Percentiles rank a stretch among this genome's conserved stretches.
Evolutionary conservation across 2,329 filamentous ascomycete species (phyloP).

Genomic region (Pyricularia pennisetigena): DNA sequence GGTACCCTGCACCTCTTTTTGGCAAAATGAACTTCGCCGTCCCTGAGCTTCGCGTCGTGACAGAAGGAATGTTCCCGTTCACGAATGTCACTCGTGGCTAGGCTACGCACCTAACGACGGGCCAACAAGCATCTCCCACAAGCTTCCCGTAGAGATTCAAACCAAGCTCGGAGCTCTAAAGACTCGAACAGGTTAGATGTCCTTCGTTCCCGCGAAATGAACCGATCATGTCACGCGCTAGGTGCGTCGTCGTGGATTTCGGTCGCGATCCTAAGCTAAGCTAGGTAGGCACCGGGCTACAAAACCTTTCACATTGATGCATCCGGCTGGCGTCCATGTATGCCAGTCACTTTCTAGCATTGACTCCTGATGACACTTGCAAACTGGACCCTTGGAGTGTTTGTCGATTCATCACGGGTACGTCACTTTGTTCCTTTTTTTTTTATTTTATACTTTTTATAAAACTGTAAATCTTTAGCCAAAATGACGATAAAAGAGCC

Average conservation of each 20-base stretch:
- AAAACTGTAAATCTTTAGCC: background rate
- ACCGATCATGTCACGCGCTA: background rate
- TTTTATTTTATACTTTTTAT: too few species aligned
- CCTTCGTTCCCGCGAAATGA: background rate
- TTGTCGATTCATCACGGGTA: background rate
- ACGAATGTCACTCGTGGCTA: background rate
- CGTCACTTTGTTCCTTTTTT: background rate
- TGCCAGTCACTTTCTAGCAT: background rate
- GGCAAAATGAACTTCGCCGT: background rate
- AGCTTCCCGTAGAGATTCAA: background rate
- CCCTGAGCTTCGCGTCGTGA: background rate
- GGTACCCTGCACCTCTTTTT: too few species aligned
- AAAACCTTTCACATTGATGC: too few species aligned
- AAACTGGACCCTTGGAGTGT: background rate
- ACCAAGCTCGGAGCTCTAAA: background rate
- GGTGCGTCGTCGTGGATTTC: background rate
- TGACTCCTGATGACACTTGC: background rate
- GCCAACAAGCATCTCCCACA: background rate
- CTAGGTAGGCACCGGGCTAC: too few species aligned
- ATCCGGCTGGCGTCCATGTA: background rate
- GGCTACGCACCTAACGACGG: too few species aligned
- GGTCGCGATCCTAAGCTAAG: background rate
- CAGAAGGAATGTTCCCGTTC: background rate
- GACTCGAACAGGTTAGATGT: background rate
- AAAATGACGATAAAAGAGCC: conserved; percentile 29